Evolutionary conservation across 306 rosid species (phyloP), one percentile per base, ranked within the genome.

Genomic region (Bauhinia variegata): DNA sequence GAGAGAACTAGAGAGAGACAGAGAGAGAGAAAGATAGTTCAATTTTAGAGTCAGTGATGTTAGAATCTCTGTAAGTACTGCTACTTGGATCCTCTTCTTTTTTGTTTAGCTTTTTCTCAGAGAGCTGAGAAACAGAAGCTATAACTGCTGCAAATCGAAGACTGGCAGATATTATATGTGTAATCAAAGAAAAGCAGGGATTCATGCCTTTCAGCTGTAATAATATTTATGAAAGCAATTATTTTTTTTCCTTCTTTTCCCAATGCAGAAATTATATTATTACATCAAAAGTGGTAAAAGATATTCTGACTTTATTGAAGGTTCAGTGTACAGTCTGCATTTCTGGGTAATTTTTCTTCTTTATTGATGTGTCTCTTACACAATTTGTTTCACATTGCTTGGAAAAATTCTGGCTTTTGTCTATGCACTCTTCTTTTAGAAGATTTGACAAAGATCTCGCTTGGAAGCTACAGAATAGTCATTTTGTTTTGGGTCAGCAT

Each of bases 151-250:
- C 28, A 23, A 23, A 23, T 23, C 2, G 43, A 78, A 54, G 58
- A 68, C 41, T 58, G 65, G 67, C 66, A 48, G 65, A 65, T 49
- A 78, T 52, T 23, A 36, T 34, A 42, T 57, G 65, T 60, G 85
- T 52, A 78, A 83, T 56, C 7, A 17, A 47, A 37, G 9, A 36
- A 32, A 9, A 60, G 52, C 43, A 52, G 67, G 13, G 80, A 74
- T 70, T 75, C 71, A 31, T n/a, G 65, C 75, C 74, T 73, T 72
- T 72, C 58, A 58, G 41, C 56, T 59, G 74, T 30, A 65, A 69
- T 54, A 56, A 28, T 5, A 50, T 32, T 14, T 51, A 47, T 56
- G 43, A 64, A 71, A 38, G 39, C 54, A 31, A 55, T 63, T 53
- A 57, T 46, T 49, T 38, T 38, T 0, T 6, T 7, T 7, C 14